Percentiles rank a stretch among this genome's conserved stretches.
Conservation (phyloP, 2,329 filamentous ascomycete genomes). For the Alternaria ethzedia region DNA sequence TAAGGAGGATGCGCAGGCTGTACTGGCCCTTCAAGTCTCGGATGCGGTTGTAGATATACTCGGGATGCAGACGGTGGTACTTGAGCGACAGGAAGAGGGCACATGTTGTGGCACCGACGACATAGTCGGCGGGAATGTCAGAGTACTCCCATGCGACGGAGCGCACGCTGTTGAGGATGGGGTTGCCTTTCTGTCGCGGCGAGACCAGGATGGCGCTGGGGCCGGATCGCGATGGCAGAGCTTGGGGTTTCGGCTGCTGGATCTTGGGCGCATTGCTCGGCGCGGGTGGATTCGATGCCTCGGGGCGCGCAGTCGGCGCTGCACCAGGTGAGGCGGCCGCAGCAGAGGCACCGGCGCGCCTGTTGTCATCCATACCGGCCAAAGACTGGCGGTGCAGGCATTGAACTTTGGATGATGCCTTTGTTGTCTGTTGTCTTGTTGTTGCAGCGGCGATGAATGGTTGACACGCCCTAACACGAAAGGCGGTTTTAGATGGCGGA, state of each 20-base stretch:
- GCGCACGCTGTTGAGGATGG: conserved; percentile 81
- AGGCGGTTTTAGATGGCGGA: conserved; percentile 10
- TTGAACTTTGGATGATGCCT: too few relatives aligned
- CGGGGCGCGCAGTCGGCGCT: conserved; percentile 5
- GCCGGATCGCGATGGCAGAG: conserved; percentile 69
- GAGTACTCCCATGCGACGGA: conserved; percentile 94
- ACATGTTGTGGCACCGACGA: conserved; percentile 84
- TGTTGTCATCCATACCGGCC: conserved; percentile 38
- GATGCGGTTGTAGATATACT: conserved; percentile 96
- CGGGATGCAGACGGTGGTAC: conserved; percentile 95
- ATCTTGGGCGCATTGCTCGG: conserved; percentile 55
- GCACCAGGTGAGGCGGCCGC: conserved; percentile 7
- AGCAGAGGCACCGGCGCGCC: conserved; percentile 19
- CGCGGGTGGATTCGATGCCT: conserved; percentile 15
- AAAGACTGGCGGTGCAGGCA: too few relatives aligned
- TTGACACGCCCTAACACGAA: conserved; percentile 10
- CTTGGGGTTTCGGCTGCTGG: conserved; percentile 87
- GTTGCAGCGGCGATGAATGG: background rate
- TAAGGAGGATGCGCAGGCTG: conserved; percentile 81
- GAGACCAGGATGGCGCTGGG: conserved; percentile 88
- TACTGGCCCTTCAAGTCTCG: conserved; percentile 84
- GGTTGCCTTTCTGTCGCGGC: conserved; percentile 92
- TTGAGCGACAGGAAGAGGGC: conserved; percentile 93
- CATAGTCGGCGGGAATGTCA: conserved; percentile 94
- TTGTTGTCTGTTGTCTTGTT: background rate